phyloP scores from a whole-genome alignment of 2,329 filamentous ascomycete species.

The Zymoseptoria passerinii region DNA sequence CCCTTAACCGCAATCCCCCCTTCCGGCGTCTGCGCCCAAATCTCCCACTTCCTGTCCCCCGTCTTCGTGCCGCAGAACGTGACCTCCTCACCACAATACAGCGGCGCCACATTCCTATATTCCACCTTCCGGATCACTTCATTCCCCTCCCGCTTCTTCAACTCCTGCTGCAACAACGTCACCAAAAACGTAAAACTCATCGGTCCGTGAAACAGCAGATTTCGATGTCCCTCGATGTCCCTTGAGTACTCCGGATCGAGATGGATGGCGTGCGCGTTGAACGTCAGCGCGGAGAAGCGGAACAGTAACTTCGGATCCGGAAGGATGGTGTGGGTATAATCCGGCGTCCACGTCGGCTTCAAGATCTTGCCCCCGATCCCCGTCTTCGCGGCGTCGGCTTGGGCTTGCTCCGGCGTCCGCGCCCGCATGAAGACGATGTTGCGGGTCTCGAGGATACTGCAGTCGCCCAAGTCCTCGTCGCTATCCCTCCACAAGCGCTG shows the following conservation, averaged over 20 bases:
- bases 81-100: slow-evolving; percentile 67
- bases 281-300: slow-evolving; percentile 81
- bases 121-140: slow-evolving; percentile 50
- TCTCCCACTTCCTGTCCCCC: slow-evolving; percentile 33
- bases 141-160: slow-evolving; percentile 30
- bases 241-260: slow-evolving; percentile 64
- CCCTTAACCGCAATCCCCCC: slow-evolving; percentile 40
- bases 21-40: slow-evolving; percentile 36
- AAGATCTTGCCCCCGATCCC: slow-evolving; percentile 32
- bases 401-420: slow-evolving; percentile 34
- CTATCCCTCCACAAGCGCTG: slow-evolving; percentile 37
- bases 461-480: slow-evolving; percentile 36
- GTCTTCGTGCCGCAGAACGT: slow-evolving; percentile 56
- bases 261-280: slow-evolving; percentile 90
- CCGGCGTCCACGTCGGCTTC: slow-evolving; percentile 42
- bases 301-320: slow-evolving; percentile 70
- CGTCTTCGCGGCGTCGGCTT: slow-evolving; percentile 23
- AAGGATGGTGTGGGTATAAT: slow-evolving; percentile 51
- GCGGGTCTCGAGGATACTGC: slow-evolving; percentile 49
- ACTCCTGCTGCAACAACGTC: slow-evolving; percentile 52
- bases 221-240: slow-evolving; percentile 63
- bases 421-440: slow-evolving; percentile 57
- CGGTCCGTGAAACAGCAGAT: slow-evolving; percentile 79
- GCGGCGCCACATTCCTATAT: slow-evolving; percentile 73
- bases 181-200: slow-evolving; percentile 71